These are phyloP conservation scores for Apiospora phragmitis DNA, from an alignment of 2,329 filamentous ascomycete species.

Conservation along the genomic window DNA sequence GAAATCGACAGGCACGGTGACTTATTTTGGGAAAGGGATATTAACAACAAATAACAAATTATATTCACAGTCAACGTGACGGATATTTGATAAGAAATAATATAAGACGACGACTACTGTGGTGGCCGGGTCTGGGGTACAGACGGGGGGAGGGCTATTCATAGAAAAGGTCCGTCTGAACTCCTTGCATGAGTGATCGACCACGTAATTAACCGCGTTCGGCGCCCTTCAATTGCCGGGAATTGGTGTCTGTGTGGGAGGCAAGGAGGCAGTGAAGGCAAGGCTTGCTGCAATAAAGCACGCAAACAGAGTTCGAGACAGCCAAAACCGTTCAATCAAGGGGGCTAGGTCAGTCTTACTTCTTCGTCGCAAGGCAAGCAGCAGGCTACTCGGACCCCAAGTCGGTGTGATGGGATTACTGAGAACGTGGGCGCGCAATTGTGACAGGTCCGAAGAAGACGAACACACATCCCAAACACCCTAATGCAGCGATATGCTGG, in stretches of 20 bases:
- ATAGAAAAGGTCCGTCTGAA: neutral
- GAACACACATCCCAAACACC: neutral
- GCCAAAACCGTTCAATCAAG: neutral
- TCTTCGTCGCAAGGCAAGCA: neutral
- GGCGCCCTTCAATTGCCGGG: neutral
- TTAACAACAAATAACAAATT: neutral
- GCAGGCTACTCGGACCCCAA: constrained; percentile 1
- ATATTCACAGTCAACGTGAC: neutral
- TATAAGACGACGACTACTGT: neutral
- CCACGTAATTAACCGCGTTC: neutral
- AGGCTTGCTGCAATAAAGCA: neutral
- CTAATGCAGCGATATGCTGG: neutral
- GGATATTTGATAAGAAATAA: neutral
- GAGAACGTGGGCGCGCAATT: neutral
- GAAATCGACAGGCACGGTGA: neutral
- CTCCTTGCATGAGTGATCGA: neutral
- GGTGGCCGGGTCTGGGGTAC: neutral
- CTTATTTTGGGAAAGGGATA: neutral
- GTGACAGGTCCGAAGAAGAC: constrained; percentile 3
- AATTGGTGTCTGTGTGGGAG: neutral
- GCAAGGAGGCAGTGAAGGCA: neutral
- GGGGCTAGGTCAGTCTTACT: neutral
- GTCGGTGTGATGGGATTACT: neutral
- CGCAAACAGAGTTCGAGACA: neutral
- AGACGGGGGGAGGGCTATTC: neutral